Base-by-base conservation (phyloP, 768 basidiomycete species). In the Rickenella mellea region DNA sequence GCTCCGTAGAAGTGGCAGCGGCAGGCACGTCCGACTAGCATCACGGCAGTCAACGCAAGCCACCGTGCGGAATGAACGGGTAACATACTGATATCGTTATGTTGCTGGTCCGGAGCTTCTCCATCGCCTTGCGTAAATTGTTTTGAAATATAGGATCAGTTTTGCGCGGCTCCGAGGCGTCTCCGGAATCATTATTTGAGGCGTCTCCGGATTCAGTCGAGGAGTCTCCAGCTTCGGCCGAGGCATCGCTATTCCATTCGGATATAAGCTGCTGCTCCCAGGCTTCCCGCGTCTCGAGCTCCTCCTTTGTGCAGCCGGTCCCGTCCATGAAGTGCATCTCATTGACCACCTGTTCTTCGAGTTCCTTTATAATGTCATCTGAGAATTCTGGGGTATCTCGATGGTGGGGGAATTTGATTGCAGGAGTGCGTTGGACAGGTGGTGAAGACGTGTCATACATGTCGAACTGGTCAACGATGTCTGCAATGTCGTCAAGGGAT, bases 21-120 rank as follows among this genome's bases (percentile, higher is more conserved):
- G n/a, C n/a, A n/a, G 67, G 48, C 14, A 48, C 38, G 39, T 45
- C 44, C 47, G 37, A 30, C 40, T 10, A 37, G 28, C 20, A 20
- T 24, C 42, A 41, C 39, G 38, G 17, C 30, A 25, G 26, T 17
- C 17, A 22, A 19, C 22, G 29, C 39, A 40, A 29, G n/a, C n/a
- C 14, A 15, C 17, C 22, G 17, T 35, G 24, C 31, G 42, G 24
- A 22, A n/a, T n/a, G n/a, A n/a, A n/a, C n/a, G n/a, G n/a, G n/a
- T n/a, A n/a, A n/a, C n/a, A n/a, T n/a, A n/a, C 76, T 64, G 76
- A 60, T 11, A 73, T 48, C 40, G 66, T 68, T 17, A 71, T 67
- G 46, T 89, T 83, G 48, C 74, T 80, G 56, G 78, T 71, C 54
- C 74, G 78, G 45, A 89, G 60, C 58, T 83, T 83, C 29, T 79